A percentile compares a stretch with the other conserved stretches of the same genome.
These are phyloP conservation scores for Ophiostoma himal-ulmi DNA, from an alignment of 2,329 filamentous ascomycete species.

Conservation along the genomic window DNA sequence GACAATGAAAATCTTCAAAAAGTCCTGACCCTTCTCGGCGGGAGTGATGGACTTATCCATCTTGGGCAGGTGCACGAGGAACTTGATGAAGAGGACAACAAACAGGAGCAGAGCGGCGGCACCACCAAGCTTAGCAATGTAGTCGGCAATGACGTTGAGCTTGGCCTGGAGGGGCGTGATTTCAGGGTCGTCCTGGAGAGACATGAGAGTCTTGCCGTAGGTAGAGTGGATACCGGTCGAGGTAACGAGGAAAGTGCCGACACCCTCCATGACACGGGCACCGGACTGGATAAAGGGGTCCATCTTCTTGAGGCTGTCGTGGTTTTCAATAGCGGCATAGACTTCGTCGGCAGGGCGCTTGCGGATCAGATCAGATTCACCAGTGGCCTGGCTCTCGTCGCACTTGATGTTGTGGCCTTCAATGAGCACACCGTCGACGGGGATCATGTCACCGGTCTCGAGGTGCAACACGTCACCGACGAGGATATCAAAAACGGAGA, in stretches of 20 bases:
- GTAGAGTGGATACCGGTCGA: slow-evolving; percentile 68
- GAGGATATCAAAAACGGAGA: slow-evolving; percentile 63
- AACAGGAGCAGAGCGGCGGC: slow-evolving; percentile 74
- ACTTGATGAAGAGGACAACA: slow-evolving; percentile 78
- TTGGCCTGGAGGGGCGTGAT: slow-evolving; percentile 73
- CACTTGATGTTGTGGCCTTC: slow-evolving; percentile 69
- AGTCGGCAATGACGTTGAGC: slow-evolving; percentile 67
- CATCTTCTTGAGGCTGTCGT: slow-evolving; percentile 62
- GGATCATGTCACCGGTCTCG: slow-evolving; percentile 69
- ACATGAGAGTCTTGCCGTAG: slow-evolving; percentile 70
- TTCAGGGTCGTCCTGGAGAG: slow-evolving; percentile 65
- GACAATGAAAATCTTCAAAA: slow-evolving; percentile 70
- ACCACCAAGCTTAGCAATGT: slow-evolving; percentile 72
- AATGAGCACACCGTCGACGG: slow-evolving; percentile 67
- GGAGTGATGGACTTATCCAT: slow-evolving; percentile 46
- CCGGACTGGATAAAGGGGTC: slow-evolving; percentile 85
- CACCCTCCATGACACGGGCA: slow-evolving; percentile 68
- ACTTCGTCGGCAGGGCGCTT: slow-evolving; percentile 64
- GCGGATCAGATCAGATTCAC: slow-evolving; percentile 69
- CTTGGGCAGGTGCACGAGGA: slow-evolving; percentile 61
- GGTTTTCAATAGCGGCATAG: slow-evolving; percentile 60
- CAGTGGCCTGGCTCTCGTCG: slow-evolving; percentile 73
- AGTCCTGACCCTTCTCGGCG: slow-evolving; percentile 70
- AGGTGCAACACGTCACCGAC: slow-evolving; percentile 66
- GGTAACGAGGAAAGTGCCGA: slow-evolving; percentile 68